Evolutionary conservation across 2,329 filamentous ascomycete species (phyloP).

Genomic region (Fusarium temperatum): DNA sequence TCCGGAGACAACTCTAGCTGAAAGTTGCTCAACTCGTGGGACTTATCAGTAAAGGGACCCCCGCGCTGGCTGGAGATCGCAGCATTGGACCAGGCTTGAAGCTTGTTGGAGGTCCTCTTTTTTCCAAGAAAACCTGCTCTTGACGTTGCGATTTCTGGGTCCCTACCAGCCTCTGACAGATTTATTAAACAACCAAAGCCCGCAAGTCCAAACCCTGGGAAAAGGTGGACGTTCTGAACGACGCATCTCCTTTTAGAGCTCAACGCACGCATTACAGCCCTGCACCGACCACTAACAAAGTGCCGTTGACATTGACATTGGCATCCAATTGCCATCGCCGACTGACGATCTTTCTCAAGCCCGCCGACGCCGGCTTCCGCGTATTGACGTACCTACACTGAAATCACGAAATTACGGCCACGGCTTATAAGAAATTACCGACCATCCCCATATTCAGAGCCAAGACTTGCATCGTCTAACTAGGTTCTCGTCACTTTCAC

Average conservation of each 20-base stretch:
- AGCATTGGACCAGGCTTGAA: conserved; percentile 29
- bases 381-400: neutral
- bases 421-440: conserved; percentile 23
- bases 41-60: conserved; percentile 28
- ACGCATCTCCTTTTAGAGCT: conserved; percentile 14
- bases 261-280: conserved; percentile 1
- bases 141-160: conserved; percentile 30
- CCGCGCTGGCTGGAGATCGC: conserved; percentile 29
- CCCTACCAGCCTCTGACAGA: conserved; percentile 32
- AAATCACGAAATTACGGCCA: conserved; percentile 9
- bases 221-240: conserved; percentile 5
- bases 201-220: conserved; percentile 12
- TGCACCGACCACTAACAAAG: neutral
- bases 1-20: conserved; percentile 14
- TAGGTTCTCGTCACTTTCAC: conserved; percentile 9
- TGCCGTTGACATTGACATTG: neutral
- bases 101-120: conserved; percentile 36
- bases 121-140: conserved; percentile 40
- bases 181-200: conserved; percentile 37
- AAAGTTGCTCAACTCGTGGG: conserved; percentile 3
- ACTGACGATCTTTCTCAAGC: conserved; percentile 23
- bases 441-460: conserved; percentile 27
- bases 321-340: conserved; percentile 13
- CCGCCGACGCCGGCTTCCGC: conserved; percentile 28
- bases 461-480: conserved; percentile 24